These are phyloP conservation scores for Apostasia ramifera DNA, from an alignment of 106 monocot species.

Conservation along the genomic window DNA sequence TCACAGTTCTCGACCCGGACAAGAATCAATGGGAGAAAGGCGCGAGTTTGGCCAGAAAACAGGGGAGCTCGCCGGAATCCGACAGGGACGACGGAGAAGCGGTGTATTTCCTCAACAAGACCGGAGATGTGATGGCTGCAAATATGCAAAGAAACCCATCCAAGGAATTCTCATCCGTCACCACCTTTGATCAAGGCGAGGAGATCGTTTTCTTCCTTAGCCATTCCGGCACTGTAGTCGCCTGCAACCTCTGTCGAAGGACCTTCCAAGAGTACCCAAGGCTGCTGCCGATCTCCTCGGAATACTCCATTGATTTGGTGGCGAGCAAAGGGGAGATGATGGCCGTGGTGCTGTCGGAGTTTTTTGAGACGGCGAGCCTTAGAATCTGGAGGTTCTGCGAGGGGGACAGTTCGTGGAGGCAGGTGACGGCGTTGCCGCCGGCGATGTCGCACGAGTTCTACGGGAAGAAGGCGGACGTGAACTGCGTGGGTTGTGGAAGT, in stretches of 20 bases:
- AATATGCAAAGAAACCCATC: slow-evolving; percentile 70
- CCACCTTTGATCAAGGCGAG: slow-evolving; percentile 38
- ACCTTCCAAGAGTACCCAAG: slow-evolving; percentile 43
- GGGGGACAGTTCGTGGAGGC: slow-evolving; percentile 31
- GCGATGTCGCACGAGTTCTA: slow-evolving; percentile 64
- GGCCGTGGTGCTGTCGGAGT: slow-evolving; percentile 54
- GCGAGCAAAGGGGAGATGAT: slow-evolving; percentile 47
- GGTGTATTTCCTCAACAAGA: slow-evolving; percentile 72
- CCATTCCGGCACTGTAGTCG: slow-evolving; percentile 48
- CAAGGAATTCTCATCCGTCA: slow-evolving; percentile 67
- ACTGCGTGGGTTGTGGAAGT: slow-evolving; percentile 58
- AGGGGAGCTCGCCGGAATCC: slow-evolving; percentile 12
- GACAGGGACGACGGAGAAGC: slow-evolving; percentile 17
- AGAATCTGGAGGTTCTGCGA: slow-evolving; percentile 56
- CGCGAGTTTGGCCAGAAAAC: slow-evolving; percentile 8
- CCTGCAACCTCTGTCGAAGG: slow-evolving; percentile 38
- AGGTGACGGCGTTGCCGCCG: slow-evolving; percentile 68
- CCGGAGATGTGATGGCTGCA: slow-evolving; percentile 66
- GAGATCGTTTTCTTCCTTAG: slow-evolving; percentile 58
- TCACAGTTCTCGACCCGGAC: slow-evolving; percentile 34
- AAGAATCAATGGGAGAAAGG: slow-evolving; percentile 35
- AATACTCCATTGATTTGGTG: slow-evolving; percentile 70
- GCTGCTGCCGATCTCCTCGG: slow-evolving; percentile 46
- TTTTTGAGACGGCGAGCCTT: slow-evolving; percentile 65
- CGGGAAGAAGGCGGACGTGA: slow-evolving; percentile 62